These are phyloP conservation scores for Quercus engelmannii DNA, from an alignment of 306 rosid species.

Conservation along the genomic window DNA sequence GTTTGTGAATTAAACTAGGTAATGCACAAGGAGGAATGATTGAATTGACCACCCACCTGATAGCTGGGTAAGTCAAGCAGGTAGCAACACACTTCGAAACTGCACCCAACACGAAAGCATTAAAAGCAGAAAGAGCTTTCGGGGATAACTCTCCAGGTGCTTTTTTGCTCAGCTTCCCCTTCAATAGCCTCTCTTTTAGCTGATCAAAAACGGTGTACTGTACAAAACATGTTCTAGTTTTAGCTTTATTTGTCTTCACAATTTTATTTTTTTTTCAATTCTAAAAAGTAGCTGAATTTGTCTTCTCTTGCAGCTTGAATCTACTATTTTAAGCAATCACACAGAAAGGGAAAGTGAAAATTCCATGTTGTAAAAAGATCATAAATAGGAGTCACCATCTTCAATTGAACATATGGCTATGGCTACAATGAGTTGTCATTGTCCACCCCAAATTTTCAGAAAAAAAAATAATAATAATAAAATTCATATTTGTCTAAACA, in stretches of 20 bases:
- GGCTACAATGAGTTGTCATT: neutral
- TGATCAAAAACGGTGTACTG: constrained; percentile 93
- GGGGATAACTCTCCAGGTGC: constrained; percentile 56
- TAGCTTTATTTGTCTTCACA: constrained; percentile 13
- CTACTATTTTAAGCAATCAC: neutral
- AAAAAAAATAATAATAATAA: neutral
- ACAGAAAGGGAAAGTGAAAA: constrained; percentile 2
- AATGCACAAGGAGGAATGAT: constrained; percentile 2
- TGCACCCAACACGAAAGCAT: constrained; percentile 85
- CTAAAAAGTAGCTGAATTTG: constrained; percentile 4
- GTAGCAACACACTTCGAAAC: constrained; percentile 90
- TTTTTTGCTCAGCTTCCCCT: constrained; percentile 41
- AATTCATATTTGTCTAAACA: neutral
- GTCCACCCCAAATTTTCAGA: neutral
- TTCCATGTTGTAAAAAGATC: neutral
- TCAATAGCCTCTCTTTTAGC: constrained; percentile 67
- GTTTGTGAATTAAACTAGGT: neutral
- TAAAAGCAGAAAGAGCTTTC: constrained; percentile 75
- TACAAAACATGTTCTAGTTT: constrained; percentile 15
- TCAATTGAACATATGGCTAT: neutral
- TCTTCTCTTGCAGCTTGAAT: neutral
- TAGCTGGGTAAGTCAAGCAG: constrained; percentile 92
- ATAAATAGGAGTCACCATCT: neutral
- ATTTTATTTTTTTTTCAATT: too few relatives aligned
- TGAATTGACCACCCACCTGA: constrained; percentile 59